phyloP scores from a whole-genome alignment of 2,329 filamentous ascomycete species.

The Clathrospora elynae region DNA sequence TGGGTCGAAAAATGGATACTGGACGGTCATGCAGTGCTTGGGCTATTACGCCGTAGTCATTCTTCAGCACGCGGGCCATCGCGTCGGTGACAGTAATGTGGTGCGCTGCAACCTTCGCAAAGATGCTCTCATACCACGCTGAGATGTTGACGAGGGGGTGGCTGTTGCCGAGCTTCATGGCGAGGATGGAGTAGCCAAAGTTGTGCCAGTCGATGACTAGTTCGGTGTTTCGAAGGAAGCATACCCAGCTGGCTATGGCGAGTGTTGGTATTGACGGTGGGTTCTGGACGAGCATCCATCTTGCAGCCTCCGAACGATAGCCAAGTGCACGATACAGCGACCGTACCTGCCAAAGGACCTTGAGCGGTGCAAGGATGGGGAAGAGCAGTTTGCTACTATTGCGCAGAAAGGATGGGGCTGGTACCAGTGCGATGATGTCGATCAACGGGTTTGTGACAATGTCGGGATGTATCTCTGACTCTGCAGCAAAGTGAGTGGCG shows the following conservation, averaged over 20 bases:
- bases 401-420: slow-evolving; percentile 69
- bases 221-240: slow-evolving; percentile 76
- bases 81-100: slow-evolving; percentile 90
- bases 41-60: slow-evolving; percentile 67
- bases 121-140: slow-evolving; percentile 73
- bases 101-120: slow-evolving; percentile 70
- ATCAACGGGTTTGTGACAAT: slow-evolving; percentile 72
- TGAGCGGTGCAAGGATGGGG: slow-evolving; percentile 76
- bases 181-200: slow-evolving; percentile 93
- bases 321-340: slow-evolving; percentile 73
- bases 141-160: slow-evolving; percentile 81
- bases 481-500: slow-evolving; percentile 49
- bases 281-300: slow-evolving; percentile 91
- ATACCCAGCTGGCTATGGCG: slow-evolving; percentile 72
- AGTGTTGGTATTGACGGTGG: slow-evolving; percentile 94
- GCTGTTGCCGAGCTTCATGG: slow-evolving; percentile 62
- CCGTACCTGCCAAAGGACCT: slow-evolving; percentile 81
- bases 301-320: slow-evolving; percentile 73
- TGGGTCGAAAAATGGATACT: slow-evolving; percentile 77
- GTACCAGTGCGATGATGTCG: slow-evolving; percentile 70
- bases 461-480: slow-evolving; percentile 80
- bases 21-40: slow-evolving; percentile 75
- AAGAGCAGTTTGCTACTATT: slow-evolving; percentile 75
- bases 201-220: slow-evolving; percentile 98
- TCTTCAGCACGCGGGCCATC: slow-evolving; percentile 76